Base-by-base conservation (phyloP, 345 rosid genomes). In the Dovyalis caffra region DNA sequence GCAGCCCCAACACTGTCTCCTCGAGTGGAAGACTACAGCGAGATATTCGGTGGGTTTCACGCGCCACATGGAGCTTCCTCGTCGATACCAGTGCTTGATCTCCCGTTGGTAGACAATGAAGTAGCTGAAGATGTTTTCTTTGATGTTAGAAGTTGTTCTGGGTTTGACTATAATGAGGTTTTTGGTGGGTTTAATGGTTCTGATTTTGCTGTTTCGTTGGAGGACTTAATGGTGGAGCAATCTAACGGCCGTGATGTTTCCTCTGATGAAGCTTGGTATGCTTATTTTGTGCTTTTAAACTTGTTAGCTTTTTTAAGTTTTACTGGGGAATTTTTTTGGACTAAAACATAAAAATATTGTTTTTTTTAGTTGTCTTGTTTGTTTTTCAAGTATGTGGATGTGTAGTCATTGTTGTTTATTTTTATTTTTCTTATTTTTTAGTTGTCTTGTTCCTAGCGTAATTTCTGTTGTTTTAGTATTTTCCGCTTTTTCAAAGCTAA, bases 61-160 rank as follows among this genome's bases (percentile, higher is more conserved):
- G 85, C 92, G n/a, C 80, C 92, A 71, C 91, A 90, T 84, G 87
- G 60, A 56, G 60, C 28, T 56, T 56, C 89, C 76, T 74, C 92
- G n/a, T 91, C 97, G 74, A 88, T 95, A 77, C 99, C 97, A 16
- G 92, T 95, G 69, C 91, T 95, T 53, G 95, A 92, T 91, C 97
- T 95, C 74, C 97, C 97, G 0, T 38, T 77, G 47, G 85, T 80
- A 0, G 89, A 83, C 26, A 83, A 68, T 23, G 80, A 69, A 8
- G 70, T 69, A 1, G 83, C 76, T 28, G 92, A 85, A 3, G 60
- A 56, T 64, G 85, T 76, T 9, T 87, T 72, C 81, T 88, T 90
- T 62, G 99, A 92, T 76, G 90, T 83, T 9, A 87, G 92, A 67
- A 86, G 85, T 80, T 79, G 51, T 35, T 21, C 92, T 8, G 85